Conservation (phyloP, 2,329 filamentous ascomycete genomes). For the Penicillium hesseltinei region DNA sequence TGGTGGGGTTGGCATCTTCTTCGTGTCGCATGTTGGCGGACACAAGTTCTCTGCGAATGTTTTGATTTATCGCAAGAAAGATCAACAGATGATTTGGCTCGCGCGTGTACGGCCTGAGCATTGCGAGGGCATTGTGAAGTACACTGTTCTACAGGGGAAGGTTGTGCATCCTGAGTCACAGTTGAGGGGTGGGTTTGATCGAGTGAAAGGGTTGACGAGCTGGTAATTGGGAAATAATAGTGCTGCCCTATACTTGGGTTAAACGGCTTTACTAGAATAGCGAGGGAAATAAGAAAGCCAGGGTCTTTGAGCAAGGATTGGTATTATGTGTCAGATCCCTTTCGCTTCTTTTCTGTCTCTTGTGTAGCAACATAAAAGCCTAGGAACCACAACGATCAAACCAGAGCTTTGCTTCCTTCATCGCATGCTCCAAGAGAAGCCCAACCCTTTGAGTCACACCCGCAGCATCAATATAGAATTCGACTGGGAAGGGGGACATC, state of each 20-base stretch:
- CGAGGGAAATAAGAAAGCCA: too few relatives aligned
- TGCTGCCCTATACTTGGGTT: too few relatives aligned
- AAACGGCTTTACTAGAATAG: too few relatives aligned
- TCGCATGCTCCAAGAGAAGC: slow-evolving; percentile 13
- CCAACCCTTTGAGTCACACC: slow-evolving; percentile 12
- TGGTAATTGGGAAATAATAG: slow-evolving; percentile 26
- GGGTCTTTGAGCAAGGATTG: not conserved
- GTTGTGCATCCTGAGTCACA: slow-evolving; percentile 82
- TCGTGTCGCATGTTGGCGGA: slow-evolving; percentile 87
- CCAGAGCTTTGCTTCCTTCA: slow-evolving; percentile 19
- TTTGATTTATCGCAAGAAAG: slow-evolving; percentile 69
- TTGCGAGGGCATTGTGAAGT: slow-evolving; percentile 82
- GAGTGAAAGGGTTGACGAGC: slow-evolving; percentile 69
- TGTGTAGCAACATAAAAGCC: not conserved
- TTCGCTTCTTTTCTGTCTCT: not conserved
- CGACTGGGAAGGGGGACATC: slow-evolving; percentile 5
- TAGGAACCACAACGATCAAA: slow-evolving; percentile 10
- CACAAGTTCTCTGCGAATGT: slow-evolving; percentile 94
- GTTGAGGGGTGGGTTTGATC: slow-evolving; percentile 80
- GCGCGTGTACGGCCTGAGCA: slow-evolving; percentile 82
- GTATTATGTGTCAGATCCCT: not conserved
- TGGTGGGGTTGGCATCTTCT: slow-evolving; percentile 85
- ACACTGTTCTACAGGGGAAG: slow-evolving; percentile 83
- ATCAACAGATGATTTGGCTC: slow-evolving; percentile 67
- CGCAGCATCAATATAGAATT: slow-evolving; percentile 16